Evolutionary conservation across 2,329 filamentous ascomycete species (phyloP), one percentile per base, ranked within the genome.

Genomic region (Colletotrichum sp.): DNA sequence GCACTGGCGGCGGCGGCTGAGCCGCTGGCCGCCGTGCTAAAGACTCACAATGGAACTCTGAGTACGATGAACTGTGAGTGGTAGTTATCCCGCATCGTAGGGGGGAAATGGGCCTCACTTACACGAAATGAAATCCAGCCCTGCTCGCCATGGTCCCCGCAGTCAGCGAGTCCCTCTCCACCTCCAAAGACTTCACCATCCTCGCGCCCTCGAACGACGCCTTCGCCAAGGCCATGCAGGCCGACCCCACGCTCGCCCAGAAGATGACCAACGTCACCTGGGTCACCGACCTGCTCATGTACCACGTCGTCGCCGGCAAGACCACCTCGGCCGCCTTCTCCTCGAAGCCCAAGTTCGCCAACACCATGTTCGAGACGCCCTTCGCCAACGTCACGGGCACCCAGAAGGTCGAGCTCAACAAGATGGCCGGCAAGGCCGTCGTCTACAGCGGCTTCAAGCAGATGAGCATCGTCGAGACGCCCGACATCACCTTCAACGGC

Each of bases 261-360:
- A 76, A 77, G 15, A 73, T 69, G 63, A 82, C 80, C 61, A 84
- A 85, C 57, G 86, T 86, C 69, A 80, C 89, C 22, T 85, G 90
- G 13, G 84, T 87, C 7, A 81, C 86, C 32, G 82, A 83, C 39
- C 87, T 93, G 36, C 87, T 94, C 5, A 84, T 88, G 67, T 94
- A 94, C 83, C 92, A 94, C 83, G 88, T 93, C 71, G 85, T 93
- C 57, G 85, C 88, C 70, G 89, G 88, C 70, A 88, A 87, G n/a
- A 86, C 92, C 22, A 81, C 80, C 13, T 78, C 83, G 15, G 69
- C 72, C 11, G 80, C 72, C 30, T 79, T 82, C 22, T 81, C 78
- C 7, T 73, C 82, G 8, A 75, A 80, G 22, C 83, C 83, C 25
- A 69, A 76, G 11, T 84, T 82, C 75, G 78, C 77, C 29, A 80